A percentile compares a stretch with the other conserved stretches of the same genome.
Conservation (phyloP, 2,329 filamentous ascomycete species). For the Shiraia bambusicola region DNA sequence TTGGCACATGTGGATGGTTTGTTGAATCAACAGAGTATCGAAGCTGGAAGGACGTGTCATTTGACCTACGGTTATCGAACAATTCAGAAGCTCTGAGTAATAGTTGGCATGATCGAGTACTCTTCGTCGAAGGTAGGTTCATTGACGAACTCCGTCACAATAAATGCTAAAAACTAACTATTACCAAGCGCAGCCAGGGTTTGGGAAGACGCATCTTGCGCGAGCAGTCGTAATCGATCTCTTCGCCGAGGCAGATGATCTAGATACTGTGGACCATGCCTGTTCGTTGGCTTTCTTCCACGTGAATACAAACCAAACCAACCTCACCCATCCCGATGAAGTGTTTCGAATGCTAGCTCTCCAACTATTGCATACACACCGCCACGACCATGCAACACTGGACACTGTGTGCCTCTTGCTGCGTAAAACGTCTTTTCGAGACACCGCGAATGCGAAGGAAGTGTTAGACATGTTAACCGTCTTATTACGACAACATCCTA, state of each 20-base stretch:
- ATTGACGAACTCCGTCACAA: not conserved
- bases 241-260: constrained; percentile 18
- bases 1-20: constrained; percentile 31
- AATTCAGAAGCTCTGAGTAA: constrained; percentile 13
- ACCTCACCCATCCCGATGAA: constrained; percentile 19
- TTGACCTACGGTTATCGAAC: constrained; percentile 22
- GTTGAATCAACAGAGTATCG: constrained; percentile 21
- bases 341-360: constrained; percentile 27
- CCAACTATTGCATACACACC: constrained; percentile 30
- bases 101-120: constrained; percentile 30
- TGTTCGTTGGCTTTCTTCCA: constrained; percentile 27
- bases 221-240: constrained; percentile 27
- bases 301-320: constrained; percentile 20
- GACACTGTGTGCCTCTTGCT: constrained; percentile 31
- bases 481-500: constrained; percentile 33
- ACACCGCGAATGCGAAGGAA: constrained; percentile 31
- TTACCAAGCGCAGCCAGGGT: constrained; percentile 28
- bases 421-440: constrained; percentile 24
- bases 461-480: constrained; percentile 26
- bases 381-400: constrained; percentile 24
- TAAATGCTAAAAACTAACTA: constrained; percentile 5
- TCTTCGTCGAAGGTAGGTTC: constrained; percentile 34
- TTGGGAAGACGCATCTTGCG: constrained; percentile 34
- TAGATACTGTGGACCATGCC: constrained; percentile 26
- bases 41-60: constrained; percentile 25